These are phyloP conservation scores for Scedosporium minutisporum DNA, from an alignment of 2,329 filamentous ascomycete species.

Conservation along the genomic window DNA sequence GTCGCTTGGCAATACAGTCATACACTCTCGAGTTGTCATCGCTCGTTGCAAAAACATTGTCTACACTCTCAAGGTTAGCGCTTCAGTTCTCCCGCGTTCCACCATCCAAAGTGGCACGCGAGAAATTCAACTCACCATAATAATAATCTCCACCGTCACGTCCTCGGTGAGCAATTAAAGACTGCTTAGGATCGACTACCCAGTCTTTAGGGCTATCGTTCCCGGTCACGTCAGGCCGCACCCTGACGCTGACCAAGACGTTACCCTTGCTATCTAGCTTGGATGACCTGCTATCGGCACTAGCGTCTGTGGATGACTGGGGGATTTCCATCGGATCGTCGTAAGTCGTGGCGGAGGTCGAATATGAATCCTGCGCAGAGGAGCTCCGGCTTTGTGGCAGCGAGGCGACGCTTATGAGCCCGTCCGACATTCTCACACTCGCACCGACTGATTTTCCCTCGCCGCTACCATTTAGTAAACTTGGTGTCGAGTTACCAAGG, in stretches of 20 bases:
- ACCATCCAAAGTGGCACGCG: background rate
- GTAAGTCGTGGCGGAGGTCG: constrained; percentile 79
- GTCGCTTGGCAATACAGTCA: constrained; percentile 82
- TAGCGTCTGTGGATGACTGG: constrained; percentile 18
- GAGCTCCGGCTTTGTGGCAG: constrained; percentile 84
- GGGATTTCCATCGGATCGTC: constrained; percentile 62
- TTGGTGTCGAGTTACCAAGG: constrained; percentile 49
- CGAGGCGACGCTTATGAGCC: constrained; percentile 67
- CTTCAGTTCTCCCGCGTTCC: background rate
- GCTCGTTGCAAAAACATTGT: constrained; percentile 91
- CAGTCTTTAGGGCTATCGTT: constrained; percentile 63
- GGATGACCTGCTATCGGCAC: constrained; percentile 37
- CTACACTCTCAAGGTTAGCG: constrained; percentile 31
- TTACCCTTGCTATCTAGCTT: constrained; percentile 77
- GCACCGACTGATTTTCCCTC: constrained; percentile 64
- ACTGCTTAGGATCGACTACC: constrained; percentile 79
- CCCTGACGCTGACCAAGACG: constrained; percentile 88
- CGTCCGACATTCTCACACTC: constrained; percentile 60
- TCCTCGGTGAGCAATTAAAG: constrained; percentile 73
- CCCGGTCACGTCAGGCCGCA: constrained; percentile 70
- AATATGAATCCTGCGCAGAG: constrained; percentile 85
- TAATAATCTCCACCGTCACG: constrained; percentile 87
- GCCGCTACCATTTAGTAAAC: constrained; percentile 67
- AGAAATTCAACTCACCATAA: constrained; percentile 56
- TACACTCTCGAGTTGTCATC: constrained; percentile 95